Evolutionary conservation across 1,139 yeast species (phyloP), one percentile per base, ranked within the genome.

Genomic region (Debaryomycetaceae sp.): DNA sequence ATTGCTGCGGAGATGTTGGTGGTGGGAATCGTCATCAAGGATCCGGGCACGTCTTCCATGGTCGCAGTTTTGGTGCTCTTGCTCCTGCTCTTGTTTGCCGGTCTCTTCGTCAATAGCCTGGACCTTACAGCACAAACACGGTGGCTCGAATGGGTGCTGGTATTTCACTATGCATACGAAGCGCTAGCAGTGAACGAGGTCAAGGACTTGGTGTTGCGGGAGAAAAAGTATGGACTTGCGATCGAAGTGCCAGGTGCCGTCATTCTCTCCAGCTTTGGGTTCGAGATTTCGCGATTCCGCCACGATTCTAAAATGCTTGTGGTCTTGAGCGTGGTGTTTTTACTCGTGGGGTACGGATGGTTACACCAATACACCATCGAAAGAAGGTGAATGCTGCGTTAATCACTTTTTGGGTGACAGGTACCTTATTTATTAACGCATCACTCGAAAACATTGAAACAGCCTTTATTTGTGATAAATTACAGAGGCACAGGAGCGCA

Each of bases 231-330:
- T 46, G 98, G 98, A 0, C 66, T 90, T 25, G 81, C 90, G 29
- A 90, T 90, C 40, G 95, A 86, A 53, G 93, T 90, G n/a, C 98
- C 98, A 0, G 98, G 98, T 4, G 97, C 98, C 2, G 92, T 94
- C 2, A 90, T 90, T 35, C 66, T 90, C 40, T 81, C 93, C 41
- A 86, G 97, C 0, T 90, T 90, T 61, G 98, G 98, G 0, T 90
- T 90, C 53, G 72, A 82, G 38, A 87, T 83, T 13, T 73, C 76
- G 23, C 92, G 90, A 2, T 68, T 82, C 37, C 58, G 73, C 57
- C 58, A 62, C 25, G 97, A 90, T 50, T 64, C 79, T 15, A 41
- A 59, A 5, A 68, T 64, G 24, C 61, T 83, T 33, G 59, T 55
- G 0, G 59, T 65, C 6, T 73, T 77, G 37, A 57, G 64, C 13